Evolutionary conservation across 2,329 filamentous ascomycete species (phyloP).

Genomic region (Rhytidhysteron rufulum): DNA sequence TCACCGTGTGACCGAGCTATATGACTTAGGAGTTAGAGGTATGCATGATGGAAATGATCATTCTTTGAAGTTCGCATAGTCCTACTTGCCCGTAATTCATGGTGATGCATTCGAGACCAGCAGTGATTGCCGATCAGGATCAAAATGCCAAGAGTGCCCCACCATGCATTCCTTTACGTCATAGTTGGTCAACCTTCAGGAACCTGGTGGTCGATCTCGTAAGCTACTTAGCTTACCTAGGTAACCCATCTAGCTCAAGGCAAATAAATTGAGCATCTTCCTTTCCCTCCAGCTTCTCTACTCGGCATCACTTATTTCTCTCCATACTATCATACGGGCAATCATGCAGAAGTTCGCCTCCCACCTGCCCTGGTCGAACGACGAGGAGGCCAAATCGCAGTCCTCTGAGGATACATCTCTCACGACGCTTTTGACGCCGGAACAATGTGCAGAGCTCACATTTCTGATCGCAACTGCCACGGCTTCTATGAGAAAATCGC

Average conservation of each 20-base stretch:
- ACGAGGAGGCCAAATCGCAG: conserved; percentile 17
- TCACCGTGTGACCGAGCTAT: no score
- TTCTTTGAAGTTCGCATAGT: not conserved
- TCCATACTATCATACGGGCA: no score
- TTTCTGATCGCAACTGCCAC: conserved; percentile 47
- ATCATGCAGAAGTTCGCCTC: conserved; percentile 18
- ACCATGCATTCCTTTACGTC: no score
- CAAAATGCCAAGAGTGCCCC: not conserved
- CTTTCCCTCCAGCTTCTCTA: no score
- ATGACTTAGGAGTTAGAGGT: not conserved
- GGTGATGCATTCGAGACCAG: no score
- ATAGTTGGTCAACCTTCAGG: no score
- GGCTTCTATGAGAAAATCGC: conserved; percentile 43
- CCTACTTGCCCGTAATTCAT: not conserved
- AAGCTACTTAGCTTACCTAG: no score
- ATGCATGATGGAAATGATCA: not conserved
- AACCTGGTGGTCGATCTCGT: no score
- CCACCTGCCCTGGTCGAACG: conserved; percentile 30
- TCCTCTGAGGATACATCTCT: conserved; percentile 33
- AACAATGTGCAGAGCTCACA: conserved; percentile 46
- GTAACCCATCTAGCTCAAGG: no score
- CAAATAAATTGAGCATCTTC: no score
- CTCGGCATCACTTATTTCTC: no score
- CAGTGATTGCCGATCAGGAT: not conserved
- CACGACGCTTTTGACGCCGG: conserved; percentile 43